Percentiles rank a stretch among this genome's conserved stretches.
phyloP scores from a whole-genome alignment of 768 basidiomycete genomes.

The Chiua virens region DNA sequence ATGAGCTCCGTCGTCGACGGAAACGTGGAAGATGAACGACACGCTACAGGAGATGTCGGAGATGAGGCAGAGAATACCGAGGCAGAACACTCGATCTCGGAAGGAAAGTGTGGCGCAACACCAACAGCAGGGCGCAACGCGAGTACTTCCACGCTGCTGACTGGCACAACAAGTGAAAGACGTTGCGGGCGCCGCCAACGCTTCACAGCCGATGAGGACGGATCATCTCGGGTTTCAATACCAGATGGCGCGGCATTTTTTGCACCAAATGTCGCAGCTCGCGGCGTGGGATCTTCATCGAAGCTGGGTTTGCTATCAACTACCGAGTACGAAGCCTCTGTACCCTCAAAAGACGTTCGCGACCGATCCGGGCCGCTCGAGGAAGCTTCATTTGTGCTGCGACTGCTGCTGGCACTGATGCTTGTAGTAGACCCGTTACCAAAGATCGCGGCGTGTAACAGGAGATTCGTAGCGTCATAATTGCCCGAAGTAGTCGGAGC shows the following conservation, averaged over 20 bases:
- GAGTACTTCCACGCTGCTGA: not conserved
- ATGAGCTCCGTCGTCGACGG: not conserved
- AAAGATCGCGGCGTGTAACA: slow-evolving; percentile 8
- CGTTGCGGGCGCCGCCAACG: slow-evolving; percentile 8
- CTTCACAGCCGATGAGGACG: not conserved
- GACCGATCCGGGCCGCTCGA: not conserved
- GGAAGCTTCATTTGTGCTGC: not conserved
- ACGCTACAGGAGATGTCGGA: slow-evolving; percentile 9
- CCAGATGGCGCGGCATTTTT: not conserved
- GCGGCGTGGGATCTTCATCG: slow-evolving; percentile 29
- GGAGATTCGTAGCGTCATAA: not conserved
- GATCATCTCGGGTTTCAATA: not conserved
- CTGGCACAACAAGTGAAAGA: slow-evolving; percentile 17
- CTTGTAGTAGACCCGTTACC: slow-evolving; percentile 4
- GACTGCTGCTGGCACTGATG: not conserved
- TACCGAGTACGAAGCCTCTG: slow-evolving; percentile 7
- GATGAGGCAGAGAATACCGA: slow-evolving; percentile 12
- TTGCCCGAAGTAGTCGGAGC: not conserved
- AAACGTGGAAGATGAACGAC: slow-evolving; percentile 1
- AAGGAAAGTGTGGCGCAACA: slow-evolving; percentile 19
- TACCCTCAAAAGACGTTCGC: slow-evolving; percentile 1
- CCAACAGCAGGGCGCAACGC: slow-evolving; percentile 22
- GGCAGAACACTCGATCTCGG: slow-evolving; percentile 15
- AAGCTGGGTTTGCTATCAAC: not conserved
- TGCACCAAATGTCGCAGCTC: slow-evolving; percentile 17